Evolutionary conservation across 169 alveolate genomes (phyloP).

Genomic region (Miamiensis avidus): DNA sequence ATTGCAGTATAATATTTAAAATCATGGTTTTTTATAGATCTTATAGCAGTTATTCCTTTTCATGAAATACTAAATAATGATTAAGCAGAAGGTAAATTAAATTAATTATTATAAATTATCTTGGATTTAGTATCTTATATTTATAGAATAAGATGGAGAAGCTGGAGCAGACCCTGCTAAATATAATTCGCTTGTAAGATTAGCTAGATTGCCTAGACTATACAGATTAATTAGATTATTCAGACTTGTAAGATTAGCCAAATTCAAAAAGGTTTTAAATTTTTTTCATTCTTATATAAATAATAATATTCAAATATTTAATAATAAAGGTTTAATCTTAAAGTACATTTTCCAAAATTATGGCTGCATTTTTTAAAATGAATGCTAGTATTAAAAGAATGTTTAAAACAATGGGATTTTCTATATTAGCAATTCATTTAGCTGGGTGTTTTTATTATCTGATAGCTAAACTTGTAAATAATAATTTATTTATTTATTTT

Average conservation of each 20-base stretch:
- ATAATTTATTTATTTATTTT: too few species aligned
- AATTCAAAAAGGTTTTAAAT: neutral
- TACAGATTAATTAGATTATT: neutral
- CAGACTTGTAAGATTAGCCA: neutral
- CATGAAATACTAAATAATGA: neutral
- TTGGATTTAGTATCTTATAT: too few species aligned
- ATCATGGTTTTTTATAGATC: neutral
- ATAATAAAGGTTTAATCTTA: neutral
- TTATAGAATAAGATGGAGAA: neutral
- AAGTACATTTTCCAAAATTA: neutral
- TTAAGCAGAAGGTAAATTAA: too few species aligned
- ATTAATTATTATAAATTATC: too few species aligned
- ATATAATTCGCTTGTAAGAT: neutral
- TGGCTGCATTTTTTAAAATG: neutral
- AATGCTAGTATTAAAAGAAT: neutral
- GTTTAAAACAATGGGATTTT: neutral
- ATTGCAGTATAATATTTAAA: neutral
- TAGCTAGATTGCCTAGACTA: neutral
- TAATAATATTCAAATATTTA: too few species aligned
- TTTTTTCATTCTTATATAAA: too few species aligned
- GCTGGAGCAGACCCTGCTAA: neutral
- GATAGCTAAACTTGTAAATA: neutral
- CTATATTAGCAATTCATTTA: neutral
- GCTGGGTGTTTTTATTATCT: neutral
- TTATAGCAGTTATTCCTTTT: neutral